Evolutionary conservation across 78 protist species (phyloP), one percentile per base, ranked within the genome.

Genomic region (Pigoraptor vietnamica): DNA sequence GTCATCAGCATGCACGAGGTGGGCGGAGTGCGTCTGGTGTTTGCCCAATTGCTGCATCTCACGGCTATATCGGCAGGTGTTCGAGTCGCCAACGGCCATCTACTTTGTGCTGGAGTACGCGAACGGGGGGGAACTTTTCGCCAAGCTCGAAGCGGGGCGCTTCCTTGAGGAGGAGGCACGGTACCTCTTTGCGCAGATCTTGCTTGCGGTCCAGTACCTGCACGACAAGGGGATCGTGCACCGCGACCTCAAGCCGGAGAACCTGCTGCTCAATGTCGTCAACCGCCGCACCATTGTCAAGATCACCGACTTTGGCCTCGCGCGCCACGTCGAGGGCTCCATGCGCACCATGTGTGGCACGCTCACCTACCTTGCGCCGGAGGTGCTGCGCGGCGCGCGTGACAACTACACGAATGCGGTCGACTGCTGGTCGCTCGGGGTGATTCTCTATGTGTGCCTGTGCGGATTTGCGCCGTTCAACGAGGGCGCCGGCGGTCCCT

Each of bases 221-320:
- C 95, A 94, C 88, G 37, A 35, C 37, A 33, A 38, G 25, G 88
- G 90, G 82, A 79, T 94, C 23, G 90, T 89, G 55, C 95, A 94
- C 67, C 86, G 95, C 9, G 95, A 94, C 24, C 86, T 94, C 40
- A 94, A 94, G 90, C 94, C 91, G n/a, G 94, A 92, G 86, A 92
- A 92, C 91, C 81, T 92, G 10, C 94, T 92, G 38, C 36, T 92
- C 81, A 35, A 29, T 0, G 2, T 0, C 23, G n/a, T 24, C n/a
- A 0, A n/a, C 33, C 81, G 38, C 86, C 56, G 1, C 32, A 24
- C 39, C 2, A 0, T 38, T 0, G 14, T 92, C 37, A 90, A 90
- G 88, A 79, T 93, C 33, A 84, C 90, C 48, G 94, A 93, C 88
- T 93, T 93, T n/a, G 94, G 94, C 14, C 40, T 91, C 2, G 92